Percentiles rank a stretch among this genome's conserved stretches.
Evolutionary conservation across 2,329 filamentous ascomycete genomes (phyloP).

Genomic region (Ophiostoma australiae): DNA sequence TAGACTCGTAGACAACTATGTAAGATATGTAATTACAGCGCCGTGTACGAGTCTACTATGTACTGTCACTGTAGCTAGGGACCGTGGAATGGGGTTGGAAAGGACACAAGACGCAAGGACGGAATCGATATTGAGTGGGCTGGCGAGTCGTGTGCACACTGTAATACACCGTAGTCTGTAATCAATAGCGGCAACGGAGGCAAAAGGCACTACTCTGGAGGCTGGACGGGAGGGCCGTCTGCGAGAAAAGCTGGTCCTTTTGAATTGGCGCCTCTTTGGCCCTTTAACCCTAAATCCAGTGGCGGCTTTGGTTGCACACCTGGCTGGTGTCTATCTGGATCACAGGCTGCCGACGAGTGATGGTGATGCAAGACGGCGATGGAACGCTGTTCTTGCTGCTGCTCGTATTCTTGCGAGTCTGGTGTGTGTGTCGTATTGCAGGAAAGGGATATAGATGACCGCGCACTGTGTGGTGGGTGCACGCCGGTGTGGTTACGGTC

Average conservation of each 20-base stretch:
- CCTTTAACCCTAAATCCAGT: neutral
- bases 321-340: too few species aligned
- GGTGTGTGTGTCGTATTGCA: neutral
- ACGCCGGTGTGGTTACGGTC: neutral
- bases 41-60: too few species aligned
- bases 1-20: neutral
- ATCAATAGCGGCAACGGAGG: constrained; percentile 3
- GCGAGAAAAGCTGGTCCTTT: neutral
- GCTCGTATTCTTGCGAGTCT: constrained; percentile 2
- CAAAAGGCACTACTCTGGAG: constrained; percentile 11
- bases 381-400: neutral
- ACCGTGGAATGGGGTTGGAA: neutral
- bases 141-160: constrained; percentile 18
- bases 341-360: neutral
- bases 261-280: neutral
- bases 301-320: neutral
- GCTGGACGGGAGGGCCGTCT: neutral
- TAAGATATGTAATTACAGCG: too few species aligned
- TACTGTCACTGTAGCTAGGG: neutral
- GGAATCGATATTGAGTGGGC: neutral
- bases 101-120: neutral
- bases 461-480: neutral
- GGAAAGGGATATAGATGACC: neutral
- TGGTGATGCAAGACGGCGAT: neutral
- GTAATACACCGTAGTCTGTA: neutral